Percentiles rank a stretch among this genome's conserved stretches.
Evolutionary conservation across 2,329 filamentous ascomycete genomes (phyloP).

Genomic region (Geosmithia putterillii): DNA sequence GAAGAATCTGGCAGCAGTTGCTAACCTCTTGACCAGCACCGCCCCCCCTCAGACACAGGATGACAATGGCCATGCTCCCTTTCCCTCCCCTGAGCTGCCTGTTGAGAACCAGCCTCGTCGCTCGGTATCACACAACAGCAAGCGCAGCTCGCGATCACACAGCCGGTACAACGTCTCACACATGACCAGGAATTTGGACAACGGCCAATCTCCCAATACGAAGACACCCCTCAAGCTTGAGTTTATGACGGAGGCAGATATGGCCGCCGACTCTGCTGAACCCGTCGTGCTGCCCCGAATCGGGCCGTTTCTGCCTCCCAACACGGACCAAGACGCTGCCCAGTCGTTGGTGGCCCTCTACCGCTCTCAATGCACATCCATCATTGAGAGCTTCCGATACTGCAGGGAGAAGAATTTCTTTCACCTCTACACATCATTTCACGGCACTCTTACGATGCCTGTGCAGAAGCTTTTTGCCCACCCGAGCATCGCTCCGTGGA

Average conservation of each 20-base stretch:
- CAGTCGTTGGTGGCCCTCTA: conserved; percentile 81
- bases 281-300: conserved; percentile 77
- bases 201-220: conserved; percentile 33
- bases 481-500: conserved; percentile 75
- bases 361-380: conserved; percentile 84
- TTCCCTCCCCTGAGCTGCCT: conserved; percentile 16
- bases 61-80: conserved; percentile 10
- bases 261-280: conserved; percentile 45
- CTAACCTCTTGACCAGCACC: conserved; percentile 12
- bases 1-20: background rate
- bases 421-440: conserved; percentile 86
- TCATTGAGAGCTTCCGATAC: conserved; percentile 90
- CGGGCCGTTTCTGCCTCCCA: conserved; percentile 63
- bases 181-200: background rate
- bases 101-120: conserved; percentile 3
- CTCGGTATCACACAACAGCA: background rate
- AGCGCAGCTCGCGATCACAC: conserved; percentile 10
- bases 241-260: conserved; percentile 46
- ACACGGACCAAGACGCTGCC: conserved; percentile 78
- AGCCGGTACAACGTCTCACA: conserved; percentile 45
- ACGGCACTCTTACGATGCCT: conserved; percentile 90
- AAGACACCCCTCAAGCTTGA: conserved; percentile 49
- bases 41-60: conserved; percentile 15
- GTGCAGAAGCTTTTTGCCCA: conserved; percentile 87
- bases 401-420: conserved; percentile 97